A percentile compares a stretch with the other conserved stretches of the same genome.
Conservation (phyloP, 495 filamentous ascomycete species). For the Hypoxylon subgilvum region DNA sequence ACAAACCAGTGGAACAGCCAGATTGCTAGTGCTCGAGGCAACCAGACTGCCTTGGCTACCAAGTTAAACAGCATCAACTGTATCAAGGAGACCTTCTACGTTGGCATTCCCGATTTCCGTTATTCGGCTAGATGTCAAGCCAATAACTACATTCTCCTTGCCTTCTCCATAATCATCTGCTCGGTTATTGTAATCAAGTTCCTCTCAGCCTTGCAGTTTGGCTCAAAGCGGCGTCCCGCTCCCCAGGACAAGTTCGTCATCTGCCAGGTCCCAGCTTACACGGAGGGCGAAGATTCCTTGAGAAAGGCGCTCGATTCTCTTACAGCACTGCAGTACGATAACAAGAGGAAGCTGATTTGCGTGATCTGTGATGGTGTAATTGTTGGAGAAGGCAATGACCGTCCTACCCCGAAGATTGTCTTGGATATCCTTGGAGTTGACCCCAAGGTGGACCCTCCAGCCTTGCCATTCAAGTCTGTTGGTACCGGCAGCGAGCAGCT, state of each 20-base stretch:
- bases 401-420: conserved; percentile 96
- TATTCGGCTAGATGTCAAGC: conserved; percentile 75
- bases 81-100: conserved; percentile 81
- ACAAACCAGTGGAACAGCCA: conserved; percentile 64
- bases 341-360: conserved; percentile 93
- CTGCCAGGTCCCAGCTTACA: conserved; percentile 96
- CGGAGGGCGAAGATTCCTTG: conserved; percentile 93
- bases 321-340: conserved; percentile 93
- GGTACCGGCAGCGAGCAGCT: conserved; percentile 89
- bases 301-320: conserved; percentile 92
- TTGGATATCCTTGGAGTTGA: conserved; percentile 96
- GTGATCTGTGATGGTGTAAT: conserved; percentile 97
- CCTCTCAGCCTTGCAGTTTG: conserved; percentile 90
- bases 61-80: conserved; percentile 71
- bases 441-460: conserved; percentile 93
- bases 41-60: conserved; percentile 46
- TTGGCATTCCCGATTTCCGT: conserved; percentile 85
- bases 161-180: conserved; percentile 82
- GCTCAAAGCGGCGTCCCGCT: conserved; percentile 84
- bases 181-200: conserved; percentile 86
- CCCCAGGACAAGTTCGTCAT: conserved; percentile 99
- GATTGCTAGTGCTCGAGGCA: conserved; percentile 41
- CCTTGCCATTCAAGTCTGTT: conserved; percentile 88
- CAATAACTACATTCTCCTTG: conserved; percentile 90
- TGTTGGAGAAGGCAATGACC: conserved; percentile 93